A percentile compares a stretch with the other conserved stretches of the same genome.
phyloP scores from a whole-genome alignment of 2,329 filamentous ascomycete species.

The Calcarisporium arbuscula region DNA sequence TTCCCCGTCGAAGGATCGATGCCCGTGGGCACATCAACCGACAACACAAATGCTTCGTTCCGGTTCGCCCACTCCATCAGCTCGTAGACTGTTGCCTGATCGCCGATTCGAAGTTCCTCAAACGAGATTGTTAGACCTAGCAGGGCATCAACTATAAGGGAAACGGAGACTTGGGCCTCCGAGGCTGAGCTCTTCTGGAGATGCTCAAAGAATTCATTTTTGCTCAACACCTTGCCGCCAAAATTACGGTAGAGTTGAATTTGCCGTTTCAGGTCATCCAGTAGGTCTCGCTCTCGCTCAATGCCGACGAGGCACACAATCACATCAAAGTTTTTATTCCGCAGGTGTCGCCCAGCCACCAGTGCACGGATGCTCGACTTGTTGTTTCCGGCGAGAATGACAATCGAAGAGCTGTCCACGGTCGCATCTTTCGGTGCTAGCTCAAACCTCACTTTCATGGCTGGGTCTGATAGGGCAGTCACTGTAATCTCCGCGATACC shows the following conservation, averaged over 20 bases:
- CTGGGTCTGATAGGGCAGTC: conserved; percentile 57
- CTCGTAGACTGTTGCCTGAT: conserved; percentile 79
- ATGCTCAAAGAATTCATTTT: conserved; percentile 55
- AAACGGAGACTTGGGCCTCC: conserved; percentile 49
- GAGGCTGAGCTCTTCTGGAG: conserved; percentile 39
- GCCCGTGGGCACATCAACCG: conserved; percentile 87
- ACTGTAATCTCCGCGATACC: conserved; percentile 82
- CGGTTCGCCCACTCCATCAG: conserved; percentile 93
- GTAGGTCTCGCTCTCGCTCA: conserved; percentile 72
- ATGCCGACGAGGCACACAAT: conserved; percentile 79
- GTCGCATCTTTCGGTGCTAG: conserved; percentile 29
- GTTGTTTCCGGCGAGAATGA: conserved; percentile 93
- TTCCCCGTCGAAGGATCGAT: conserved; percentile 73
- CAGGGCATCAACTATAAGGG: conserved; percentile 82
- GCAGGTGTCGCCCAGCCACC: conserved; percentile 78
- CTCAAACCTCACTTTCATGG: conserved; percentile 46
- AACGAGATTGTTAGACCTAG: conserved; percentile 83
- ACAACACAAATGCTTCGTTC: conserved; percentile 73
- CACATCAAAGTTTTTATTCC: conserved; percentile 74
- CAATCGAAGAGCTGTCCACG: conserved; percentile 37
- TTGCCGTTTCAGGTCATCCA: conserved; percentile 76
- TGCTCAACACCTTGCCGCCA: conserved; percentile 64
- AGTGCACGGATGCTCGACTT: conserved; percentile 80
- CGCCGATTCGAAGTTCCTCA: conserved; percentile 75
- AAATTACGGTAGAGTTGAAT: conserved; percentile 78